A percentile compares a stretch with the other conserved stretches of the same genome.
These are phyloP conservation scores for Haplosporangium sp. DNA, from an alignment of 371 early-diverging fungal species.

Conservation along the genomic window DNA sequence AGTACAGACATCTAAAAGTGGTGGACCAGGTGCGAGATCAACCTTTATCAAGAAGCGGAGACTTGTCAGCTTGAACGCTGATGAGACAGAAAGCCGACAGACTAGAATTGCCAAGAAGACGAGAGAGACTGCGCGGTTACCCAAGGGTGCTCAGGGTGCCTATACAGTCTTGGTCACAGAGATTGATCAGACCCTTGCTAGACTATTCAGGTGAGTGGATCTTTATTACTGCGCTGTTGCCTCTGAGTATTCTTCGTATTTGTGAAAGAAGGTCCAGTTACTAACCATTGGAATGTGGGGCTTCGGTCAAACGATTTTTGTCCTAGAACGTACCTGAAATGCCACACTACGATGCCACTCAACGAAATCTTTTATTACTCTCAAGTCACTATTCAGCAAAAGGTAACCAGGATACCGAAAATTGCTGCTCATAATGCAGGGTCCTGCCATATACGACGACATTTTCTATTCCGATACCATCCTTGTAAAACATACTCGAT, in stretches of 20 bases:
- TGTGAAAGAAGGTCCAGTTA: no score
- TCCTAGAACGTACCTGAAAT: conserved; percentile 59
- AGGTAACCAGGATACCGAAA: no score
- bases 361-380: conserved; percentile 83
- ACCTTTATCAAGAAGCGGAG: conserved; percentile 44
- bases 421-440: no score
- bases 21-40: background rate
- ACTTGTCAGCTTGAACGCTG: conserved; percentile 55
- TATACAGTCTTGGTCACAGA: conserved; percentile 60
- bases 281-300: no score
- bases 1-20: conserved; percentile 10
- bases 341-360: conserved; percentile 69
- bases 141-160: conserved; percentile 38
- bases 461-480: no score
- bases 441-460: no score
- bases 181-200: conserved; percentile 59
- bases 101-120: conserved; percentile 64
- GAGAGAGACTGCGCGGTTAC: conserved; percentile 43
- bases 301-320: no score
- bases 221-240: background rate
- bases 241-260: no score
- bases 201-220: conserved; percentile 57
- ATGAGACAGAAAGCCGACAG: conserved; percentile 52
- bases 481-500: no score
- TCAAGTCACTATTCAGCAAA: conserved; percentile 73